phyloP scores from a whole-genome alignment of 139 green algal genomes.

The Chlorella sp. region DNA sequence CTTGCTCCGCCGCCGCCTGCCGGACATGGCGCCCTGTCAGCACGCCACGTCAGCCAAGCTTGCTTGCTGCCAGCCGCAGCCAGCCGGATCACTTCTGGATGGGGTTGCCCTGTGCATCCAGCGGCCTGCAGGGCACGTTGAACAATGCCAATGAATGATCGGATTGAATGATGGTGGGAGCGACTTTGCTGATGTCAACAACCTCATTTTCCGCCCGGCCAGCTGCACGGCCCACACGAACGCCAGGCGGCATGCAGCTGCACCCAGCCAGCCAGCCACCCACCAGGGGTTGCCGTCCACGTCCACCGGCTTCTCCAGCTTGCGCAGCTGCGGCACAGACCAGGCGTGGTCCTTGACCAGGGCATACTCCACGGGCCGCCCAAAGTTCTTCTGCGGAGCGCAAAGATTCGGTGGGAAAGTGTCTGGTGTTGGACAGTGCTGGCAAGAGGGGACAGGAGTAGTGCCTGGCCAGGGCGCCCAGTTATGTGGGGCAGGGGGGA shows the following conservation, averaged over 20 bases:
- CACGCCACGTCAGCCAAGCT: background rate
- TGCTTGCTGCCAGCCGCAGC: background rate
- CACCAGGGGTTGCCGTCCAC: conserved; percentile 81
- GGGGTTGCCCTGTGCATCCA: conserved; percentile 49
- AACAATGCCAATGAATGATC: too few relatives aligned
- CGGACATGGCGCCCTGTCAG: background rate
- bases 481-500: too few relatives aligned
- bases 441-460: too few relatives aligned
- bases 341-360: conserved; percentile 89
- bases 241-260: too few relatives aligned
- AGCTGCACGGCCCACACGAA: too few relatives aligned
- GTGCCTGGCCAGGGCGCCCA: too few relatives aligned
- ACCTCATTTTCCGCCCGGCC: too few relatives aligned
- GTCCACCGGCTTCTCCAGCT: conserved; percentile 77
- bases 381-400: conserved; percentile 89
- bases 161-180: too few relatives aligned
- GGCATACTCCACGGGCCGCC: conserved; percentile 87
- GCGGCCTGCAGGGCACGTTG: conserved; percentile 44
- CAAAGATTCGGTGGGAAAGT: background rate
- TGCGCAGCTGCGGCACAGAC: conserved; percentile 79
- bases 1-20: too few relatives aligned
- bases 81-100: conserved; percentile 22
- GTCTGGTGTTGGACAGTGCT: background rate
- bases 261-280: too few relatives aligned
- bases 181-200: too few relatives aligned